Percentiles rank a stretch among this genome's conserved stretches.
These are phyloP conservation scores for Termitomyces sp. DNA, from an alignment of 768 basidiomycete genomes.

Conservation along the genomic window DNA sequence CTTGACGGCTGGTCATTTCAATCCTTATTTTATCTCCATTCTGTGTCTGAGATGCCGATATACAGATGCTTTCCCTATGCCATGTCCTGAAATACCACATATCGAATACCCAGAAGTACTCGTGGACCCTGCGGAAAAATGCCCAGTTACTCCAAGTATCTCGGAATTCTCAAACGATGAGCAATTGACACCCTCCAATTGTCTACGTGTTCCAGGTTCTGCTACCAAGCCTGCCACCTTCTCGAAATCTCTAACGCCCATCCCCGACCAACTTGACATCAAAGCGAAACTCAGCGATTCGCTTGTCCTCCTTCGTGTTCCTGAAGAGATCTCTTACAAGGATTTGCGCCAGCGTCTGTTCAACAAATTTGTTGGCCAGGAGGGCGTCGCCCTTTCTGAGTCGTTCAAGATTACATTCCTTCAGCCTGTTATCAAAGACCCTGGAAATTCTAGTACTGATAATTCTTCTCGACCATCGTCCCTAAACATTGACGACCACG, in stretches of 20 bases:
- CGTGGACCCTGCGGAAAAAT: constrained; percentile 14
- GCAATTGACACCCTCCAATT: constrained; percentile 4
- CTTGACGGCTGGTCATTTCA: constrained; percentile 25
- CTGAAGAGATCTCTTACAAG: constrained; percentile 38
- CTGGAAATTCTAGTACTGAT: constrained; percentile 19
- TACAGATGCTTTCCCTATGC: constrained; percentile 37
- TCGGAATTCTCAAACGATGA: constrained; percentile 1
- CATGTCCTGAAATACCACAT: constrained; percentile 28
- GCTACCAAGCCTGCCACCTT: constrained; percentile 20
- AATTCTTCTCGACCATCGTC: constrained; percentile 29
- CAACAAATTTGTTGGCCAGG: constrained; percentile 63
- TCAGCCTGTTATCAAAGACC: constrained; percentile 25
- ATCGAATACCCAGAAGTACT: constrained; percentile 26
- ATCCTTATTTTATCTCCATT: not conserved
- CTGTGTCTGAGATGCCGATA: not conserved
- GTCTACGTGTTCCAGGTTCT: constrained; percentile 5
- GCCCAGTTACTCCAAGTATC: constrained; percentile 4
- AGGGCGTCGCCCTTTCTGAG: constrained; percentile 46
- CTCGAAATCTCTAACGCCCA: constrained; percentile 20
- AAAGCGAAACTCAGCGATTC: constrained; percentile 61
- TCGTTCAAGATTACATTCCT: constrained; percentile 54
- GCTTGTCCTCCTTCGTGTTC: constrained; percentile 57
- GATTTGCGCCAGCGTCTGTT: constrained; percentile 55
- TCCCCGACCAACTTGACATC: constrained; percentile 38
- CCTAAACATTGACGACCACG: constrained; percentile 22